Evolutionary conservation across 148 eudicot genomes (phyloP).

Genomic region (Mesembryanthemum crystallinum): DNA sequence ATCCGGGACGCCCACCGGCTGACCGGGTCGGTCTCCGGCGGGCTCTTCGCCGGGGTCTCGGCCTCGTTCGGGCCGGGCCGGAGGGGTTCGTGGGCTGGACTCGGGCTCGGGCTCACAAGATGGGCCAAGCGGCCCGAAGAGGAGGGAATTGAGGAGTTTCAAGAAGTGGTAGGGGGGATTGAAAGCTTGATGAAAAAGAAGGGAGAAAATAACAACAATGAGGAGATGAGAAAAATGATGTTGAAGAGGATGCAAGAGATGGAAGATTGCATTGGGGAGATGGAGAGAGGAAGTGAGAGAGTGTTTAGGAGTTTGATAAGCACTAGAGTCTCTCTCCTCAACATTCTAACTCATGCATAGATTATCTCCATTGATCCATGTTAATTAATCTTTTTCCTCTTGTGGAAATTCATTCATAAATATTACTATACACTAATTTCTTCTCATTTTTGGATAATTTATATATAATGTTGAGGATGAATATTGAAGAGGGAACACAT

Average conservation of each 20-base stretch:
- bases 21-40: constrained; percentile 46
- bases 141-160: constrained; percentile 36
- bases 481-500: background rate
- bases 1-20: constrained; percentile 46
- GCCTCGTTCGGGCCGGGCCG: constrained; percentile 30
- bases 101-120: constrained; percentile 36
- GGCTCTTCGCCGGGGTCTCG: constrained; percentile 50
- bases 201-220: constrained; percentile 26
- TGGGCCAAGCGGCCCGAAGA: constrained; percentile 34
- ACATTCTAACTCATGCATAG: constrained; percentile 60
- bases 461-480: background rate
- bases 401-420: constrained; percentile 8
- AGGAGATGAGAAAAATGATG: constrained; percentile 44
- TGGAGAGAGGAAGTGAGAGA: constrained; percentile 68
- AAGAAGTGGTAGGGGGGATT: constrained; percentile 23
- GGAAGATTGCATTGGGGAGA: constrained; percentile 61
- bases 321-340: constrained; percentile 79
- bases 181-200: constrained; percentile 33
- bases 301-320: constrained; percentile 81
- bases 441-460: background rate
- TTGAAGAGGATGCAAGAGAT: constrained; percentile 56
- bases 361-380: background rate
- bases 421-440: constrained; percentile 13
- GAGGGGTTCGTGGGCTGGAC: constrained; percentile 38
- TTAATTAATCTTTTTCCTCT: background rate